Base-by-base conservation (phyloP, 2,329 filamentous ascomycete genomes). In the Cladosporium sp. region DNA sequence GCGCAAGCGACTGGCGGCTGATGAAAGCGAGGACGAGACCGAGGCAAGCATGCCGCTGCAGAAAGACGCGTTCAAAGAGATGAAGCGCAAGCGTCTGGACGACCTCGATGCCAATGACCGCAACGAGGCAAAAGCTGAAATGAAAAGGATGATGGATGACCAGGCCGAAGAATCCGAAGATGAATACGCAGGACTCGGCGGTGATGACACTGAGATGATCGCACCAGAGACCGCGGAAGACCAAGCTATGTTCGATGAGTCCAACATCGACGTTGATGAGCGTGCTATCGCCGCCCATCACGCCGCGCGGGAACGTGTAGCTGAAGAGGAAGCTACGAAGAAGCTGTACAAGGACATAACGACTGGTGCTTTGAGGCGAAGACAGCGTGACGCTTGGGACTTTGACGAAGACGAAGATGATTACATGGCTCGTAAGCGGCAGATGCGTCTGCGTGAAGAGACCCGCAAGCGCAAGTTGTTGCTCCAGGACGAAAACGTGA, bases 81-180 rank as follows among this genome's bases (percentile, higher is more conserved):
- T 96, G 84, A 65, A 84, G 84, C 65, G 87, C 87, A 68, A 86
- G 82, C 3, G 82, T 84, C 5, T 77, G 71, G 40, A 81, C 77
- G 62, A 76, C 77, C 66, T 72, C 36, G 67, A 64, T 34, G 66
- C 64, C 20, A 65, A 66, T 15, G 70, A 72, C 47, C 64, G 64
- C 5, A 75, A 81, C 67, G 82, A 83, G 66, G 83, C 84, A 66
- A 79, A 81, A 54, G 96, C 92, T 66, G 84, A 96, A 75, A 90
- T 88, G 74, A 92, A 91, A 74, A 92, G 88, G 72, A 89, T 96
- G 82, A 82, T 99, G 38, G 85, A 97, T 64, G 94, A 97, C 65
- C 92, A 96, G 71, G 93, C 94, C 61, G 90, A 96, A 67, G 94
- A 99, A 75, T 99, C 94, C 0, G 95, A 99, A 71, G 94, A 99